Percentiles rank a stretch among this genome's conserved stretches.
Evolutionary conservation across 805 yeast genomes (phyloP).

Genomic region (Sugiyamaella mastotermitis): DNA sequence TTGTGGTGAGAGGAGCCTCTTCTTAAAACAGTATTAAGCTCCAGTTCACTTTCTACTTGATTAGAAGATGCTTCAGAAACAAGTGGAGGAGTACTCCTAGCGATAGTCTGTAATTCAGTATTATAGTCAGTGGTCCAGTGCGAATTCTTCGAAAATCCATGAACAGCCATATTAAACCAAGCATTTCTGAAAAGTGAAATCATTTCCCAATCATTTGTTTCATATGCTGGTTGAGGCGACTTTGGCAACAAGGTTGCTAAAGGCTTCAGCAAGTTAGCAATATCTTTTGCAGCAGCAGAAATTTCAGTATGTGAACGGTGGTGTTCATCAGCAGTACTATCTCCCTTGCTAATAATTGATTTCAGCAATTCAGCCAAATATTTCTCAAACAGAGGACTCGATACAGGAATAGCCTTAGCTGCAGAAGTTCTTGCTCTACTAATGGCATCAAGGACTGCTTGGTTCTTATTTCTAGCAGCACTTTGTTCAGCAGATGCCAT

Average conservation of each 20-base stretch:
- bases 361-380: constrained; percentile 64
- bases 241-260: constrained; percentile 70
- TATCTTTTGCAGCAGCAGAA: constrained; percentile 50
- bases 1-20: constrained; percentile 83
- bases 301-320: constrained; percentile 55
- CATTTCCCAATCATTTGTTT: constrained; percentile 42
- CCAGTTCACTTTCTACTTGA: constrained; percentile 86
- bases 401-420: constrained; percentile 16
- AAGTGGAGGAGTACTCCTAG: constrained; percentile 80
- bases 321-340: constrained; percentile 65
- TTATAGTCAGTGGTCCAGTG: constrained; percentile 44
- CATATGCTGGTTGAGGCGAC: constrained; percentile 40
- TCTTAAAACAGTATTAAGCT: constrained; percentile 82
- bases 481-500: constrained; percentile 45
- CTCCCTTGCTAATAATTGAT: constrained; percentile 70
- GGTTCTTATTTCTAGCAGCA: constrained; percentile 40
- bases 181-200: constrained; percentile 69
- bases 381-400: constrained; percentile 43
- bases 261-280: constrained; percentile 62
- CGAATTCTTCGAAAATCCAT: constrained; percentile 62
- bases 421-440: constrained; percentile 18
- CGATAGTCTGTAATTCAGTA: constrained; percentile 57
- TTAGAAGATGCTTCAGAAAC: constrained; percentile 77
- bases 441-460: constrained; percentile 24
- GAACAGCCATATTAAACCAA: constrained; percentile 92